Base-by-base conservation (phyloP, 176 grass and related monocot genomes). In the Miscanthus lutarioriparius region DNA sequence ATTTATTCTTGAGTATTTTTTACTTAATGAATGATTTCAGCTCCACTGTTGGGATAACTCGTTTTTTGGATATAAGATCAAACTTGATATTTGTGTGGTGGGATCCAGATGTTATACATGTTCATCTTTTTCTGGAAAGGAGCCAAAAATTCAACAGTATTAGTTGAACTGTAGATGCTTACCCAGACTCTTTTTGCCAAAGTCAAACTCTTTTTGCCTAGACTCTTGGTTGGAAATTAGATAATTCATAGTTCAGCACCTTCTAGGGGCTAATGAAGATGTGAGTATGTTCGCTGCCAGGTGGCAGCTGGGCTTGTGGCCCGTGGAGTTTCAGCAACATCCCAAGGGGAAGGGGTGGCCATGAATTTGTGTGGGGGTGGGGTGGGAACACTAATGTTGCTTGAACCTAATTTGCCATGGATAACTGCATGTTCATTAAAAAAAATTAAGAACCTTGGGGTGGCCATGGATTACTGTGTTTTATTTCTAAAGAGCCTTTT, bases 1-100 rank as follows among this genome's bases (percentile, higher is more conserved):
- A 66, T 17, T 53, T 22, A 15, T 86, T 80, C 75, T 77, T 64
- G 22, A 67, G 62, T 84, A 65, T 19, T 27, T 83, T 64, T 39
- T 10, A 35, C 47, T 17, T 28, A 33, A 67, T 9, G 48, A 40
- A 75, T 19, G 40, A 43, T 43, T 43, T 43, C 40, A 43, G 40
- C 40, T 11, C 40, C 40, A 43, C 8, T 43, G 40, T 43, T 20
- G 14, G 54, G 53, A 12, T 56, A 48, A 20, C n/a, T 80, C 39
- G 7, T 51, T 75, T 78, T 53, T 53, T 53, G 49, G 49, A 7
- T 53, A 53, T 20, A 20, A 53, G 13, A 27, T 27, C 25, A 30
- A 74, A 48, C 40, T 47, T 1, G 1, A 17, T 25, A 71, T 71
- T 40, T 47, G 5, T 47, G 16, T 73, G 39, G 11, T 25, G 22